Evolutionary conservation across 2,329 filamentous ascomycete genomes (phyloP).

Genomic region (Juglanconis oblonga): DNA sequence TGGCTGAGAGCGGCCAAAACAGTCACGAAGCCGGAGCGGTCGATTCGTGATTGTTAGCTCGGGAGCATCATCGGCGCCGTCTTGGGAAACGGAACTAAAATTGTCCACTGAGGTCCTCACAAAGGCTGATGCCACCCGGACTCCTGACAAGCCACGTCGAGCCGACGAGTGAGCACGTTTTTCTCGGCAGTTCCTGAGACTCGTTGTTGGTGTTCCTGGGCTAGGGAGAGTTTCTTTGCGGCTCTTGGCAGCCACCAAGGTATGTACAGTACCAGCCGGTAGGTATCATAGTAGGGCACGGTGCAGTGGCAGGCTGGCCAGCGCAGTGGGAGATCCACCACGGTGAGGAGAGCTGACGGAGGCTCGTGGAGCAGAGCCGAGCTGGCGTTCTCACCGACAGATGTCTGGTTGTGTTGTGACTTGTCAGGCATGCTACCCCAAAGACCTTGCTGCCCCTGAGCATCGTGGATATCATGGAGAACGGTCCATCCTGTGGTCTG

Average conservation of each 20-base stretch:
- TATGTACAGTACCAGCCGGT: background rate
- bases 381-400: slow-evolving; percentile 17
- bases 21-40: background rate
- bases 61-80: slow-evolving; percentile 9
- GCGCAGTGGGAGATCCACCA: background rate
- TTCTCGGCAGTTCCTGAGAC: background rate
- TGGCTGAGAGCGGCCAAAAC: background rate
- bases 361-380: background rate
- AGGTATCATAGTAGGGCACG: background rate
- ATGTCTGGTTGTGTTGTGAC: background rate
- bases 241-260: background rate
- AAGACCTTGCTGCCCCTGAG: background rate
- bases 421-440: background rate
- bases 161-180: background rate
- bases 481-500: background rate
- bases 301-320: background rate
- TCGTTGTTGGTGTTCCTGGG: background rate
- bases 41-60: slow-evolving; percentile 12
- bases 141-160: no score
- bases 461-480: slow-evolving; percentile 10
- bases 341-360: background rate
- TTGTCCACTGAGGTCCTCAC: slow-evolving; percentile 1
- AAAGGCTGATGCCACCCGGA: no score
- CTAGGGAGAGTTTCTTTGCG: background rate
- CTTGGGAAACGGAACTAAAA: background rate